Evolutionary conservation across 2,329 filamentous ascomycete species (phyloP).

Genomic region (Drechslerella dactyloides): DNA sequence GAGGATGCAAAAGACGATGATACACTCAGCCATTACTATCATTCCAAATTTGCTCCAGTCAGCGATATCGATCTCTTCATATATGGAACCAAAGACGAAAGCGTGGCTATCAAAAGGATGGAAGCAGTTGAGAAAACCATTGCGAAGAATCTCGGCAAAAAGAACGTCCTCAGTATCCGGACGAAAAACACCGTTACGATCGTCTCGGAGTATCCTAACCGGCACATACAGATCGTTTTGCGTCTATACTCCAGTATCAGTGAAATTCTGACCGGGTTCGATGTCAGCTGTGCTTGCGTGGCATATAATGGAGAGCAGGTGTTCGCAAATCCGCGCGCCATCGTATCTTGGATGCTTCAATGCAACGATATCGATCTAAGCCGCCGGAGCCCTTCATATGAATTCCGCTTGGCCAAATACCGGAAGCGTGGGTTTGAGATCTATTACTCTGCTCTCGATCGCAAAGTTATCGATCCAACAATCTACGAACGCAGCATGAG

Average conservation of each 20-base stretch:
- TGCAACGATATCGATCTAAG: constrained; percentile 79
- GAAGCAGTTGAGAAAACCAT: constrained; percentile 76
- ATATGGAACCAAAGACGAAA: constrained; percentile 72
- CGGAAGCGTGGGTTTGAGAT: constrained; percentile 83
- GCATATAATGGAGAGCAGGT: constrained; percentile 82
- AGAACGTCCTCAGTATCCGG: constrained; percentile 73
- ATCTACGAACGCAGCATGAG: constrained; percentile 83
- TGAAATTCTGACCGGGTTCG: constrained; percentile 85
- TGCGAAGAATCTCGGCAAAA: constrained; percentile 76
- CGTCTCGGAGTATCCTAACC: constrained; percentile 79
- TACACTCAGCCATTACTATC: constrained; percentile 75
- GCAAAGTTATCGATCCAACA: constrained; percentile 76
- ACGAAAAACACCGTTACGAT: constrained; percentile 90
- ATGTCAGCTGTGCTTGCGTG: constrained; percentile 80
- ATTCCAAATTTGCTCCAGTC: constrained; percentile 78
- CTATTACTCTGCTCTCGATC: constrained; percentile 76
- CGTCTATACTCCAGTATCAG: constrained; percentile 82
- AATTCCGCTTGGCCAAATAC: constrained; percentile 85
- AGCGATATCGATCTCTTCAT: constrained; percentile 88
- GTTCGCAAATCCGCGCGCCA: constrained; percentile 76
- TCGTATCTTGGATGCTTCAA: constrained; percentile 81
- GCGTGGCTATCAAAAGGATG: constrained; percentile 83
- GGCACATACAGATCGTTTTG: constrained; percentile 81
- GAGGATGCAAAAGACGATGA: constrained; percentile 56
- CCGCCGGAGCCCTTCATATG: constrained; percentile 86